phyloP scores from a whole-genome alignment of 2,329 filamentous ascomycete genomes.

The Trichoderma hamatum region DNA sequence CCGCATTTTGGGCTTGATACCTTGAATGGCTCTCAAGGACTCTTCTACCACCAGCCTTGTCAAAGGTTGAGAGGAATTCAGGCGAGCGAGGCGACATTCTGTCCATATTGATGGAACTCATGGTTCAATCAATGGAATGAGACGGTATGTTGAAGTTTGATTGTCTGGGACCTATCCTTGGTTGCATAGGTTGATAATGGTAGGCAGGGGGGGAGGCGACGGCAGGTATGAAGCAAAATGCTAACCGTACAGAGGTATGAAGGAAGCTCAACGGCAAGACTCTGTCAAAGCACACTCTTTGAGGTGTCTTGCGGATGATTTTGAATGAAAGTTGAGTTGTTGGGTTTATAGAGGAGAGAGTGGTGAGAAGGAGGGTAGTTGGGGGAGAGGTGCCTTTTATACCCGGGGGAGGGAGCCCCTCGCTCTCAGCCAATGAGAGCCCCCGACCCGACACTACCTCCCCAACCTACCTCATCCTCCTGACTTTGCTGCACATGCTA shows the following conservation, averaged over 20 bases:
- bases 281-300: not conserved
- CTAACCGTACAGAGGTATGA: constrained; percentile 4
- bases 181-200: not conserved
- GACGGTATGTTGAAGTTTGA: not conserved
- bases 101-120: constrained; percentile 19
- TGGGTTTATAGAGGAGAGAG: constrained; percentile 21
- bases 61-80: not conserved
- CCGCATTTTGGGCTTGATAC: not conserved
- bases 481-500: constrained; percentile 20
- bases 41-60: constrained; percentile 7
- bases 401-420: constrained; percentile 25
- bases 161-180: not conserved
- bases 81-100: constrained; percentile 14
- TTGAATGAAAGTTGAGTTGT: not conserved
- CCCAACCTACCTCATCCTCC: constrained; percentile 22
- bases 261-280: constrained; percentile 1
- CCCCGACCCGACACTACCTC: constrained; percentile 15
- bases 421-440: constrained; percentile 22
- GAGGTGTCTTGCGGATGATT: constrained; percentile 7
- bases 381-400: constrained; percentile 22
- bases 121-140: not conserved
- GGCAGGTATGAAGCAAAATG: not conserved
- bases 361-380: constrained; percentile 18
- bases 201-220: not conserved
- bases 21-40: not conserved